Base-by-base conservation (phyloP, 257 asterid species). In the Nicotiana undulata region DNA sequence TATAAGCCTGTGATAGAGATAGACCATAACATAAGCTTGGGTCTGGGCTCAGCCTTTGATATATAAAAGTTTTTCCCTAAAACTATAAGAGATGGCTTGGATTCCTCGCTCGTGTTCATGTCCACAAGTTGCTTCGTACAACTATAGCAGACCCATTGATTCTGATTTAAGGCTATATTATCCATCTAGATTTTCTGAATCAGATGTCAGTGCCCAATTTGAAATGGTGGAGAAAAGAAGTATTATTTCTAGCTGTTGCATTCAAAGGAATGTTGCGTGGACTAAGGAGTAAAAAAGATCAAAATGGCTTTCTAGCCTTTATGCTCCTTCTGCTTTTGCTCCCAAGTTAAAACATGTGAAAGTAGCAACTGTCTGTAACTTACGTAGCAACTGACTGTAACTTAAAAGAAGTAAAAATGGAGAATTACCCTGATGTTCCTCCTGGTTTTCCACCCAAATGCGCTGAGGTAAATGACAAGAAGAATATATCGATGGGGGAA, bases 181-280 rank as follows among this genome's bases (percentile, higher is more conserved):
- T 83, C 88, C 88, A 9, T 44, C 82, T 11, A 83, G 88, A 75
- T 63, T 86, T 26, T 64, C 18, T 22, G 88, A 85, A 70, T 26
- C 87, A 0, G 89, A 85, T 77, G 76, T 83, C 16, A 83, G 84
- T 46, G 49, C 9, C 6, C 74, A 59, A 86, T 63, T 79, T 75
- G 79, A 16, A 82, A 26, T 88, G 91, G 91, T 88, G 91, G 91
- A 84, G 82, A 56, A 79, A 64, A 20, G 44, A 56, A 6, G 82
- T 84, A 15, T 29, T 70, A 28, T 81, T 75, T 82, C 86, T 79
- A 0, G 79, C 52, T 4, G 82, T 77, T 46, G 16, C 78, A 0
- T 29, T 76, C 76, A 49, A 34, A 18, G 87, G 83, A 18, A 13
- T 82, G 26, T 28, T 40, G 22, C 81, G 26, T 49, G 34, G 83